phyloP scores from a whole-genome alignment of 2,329 filamentous ascomycete genomes.

The Zarea fungicola region DNA sequence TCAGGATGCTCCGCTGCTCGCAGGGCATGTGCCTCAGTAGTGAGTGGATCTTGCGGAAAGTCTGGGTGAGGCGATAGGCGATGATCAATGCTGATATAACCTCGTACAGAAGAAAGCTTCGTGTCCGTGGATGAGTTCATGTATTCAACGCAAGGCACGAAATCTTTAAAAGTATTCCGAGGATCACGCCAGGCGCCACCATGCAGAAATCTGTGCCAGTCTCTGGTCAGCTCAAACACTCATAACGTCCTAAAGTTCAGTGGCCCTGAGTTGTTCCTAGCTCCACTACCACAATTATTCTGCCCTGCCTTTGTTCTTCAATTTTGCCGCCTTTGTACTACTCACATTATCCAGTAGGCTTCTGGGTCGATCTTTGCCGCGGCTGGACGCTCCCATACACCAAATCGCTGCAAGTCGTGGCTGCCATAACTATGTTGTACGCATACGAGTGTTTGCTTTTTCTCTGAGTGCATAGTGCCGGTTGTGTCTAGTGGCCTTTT shows the following conservation, averaged over 20 bases:
- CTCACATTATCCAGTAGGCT: background rate
- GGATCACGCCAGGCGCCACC: background rate
- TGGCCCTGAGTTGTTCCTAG: too few species aligned
- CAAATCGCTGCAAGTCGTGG: background rate
- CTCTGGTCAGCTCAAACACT: background rate
- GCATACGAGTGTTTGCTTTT: background rate
- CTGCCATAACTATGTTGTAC: background rate
- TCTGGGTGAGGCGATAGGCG: background rate
- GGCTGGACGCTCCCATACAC: background rate
- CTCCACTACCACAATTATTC: too few species aligned
- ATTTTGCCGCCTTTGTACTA: too few species aligned
- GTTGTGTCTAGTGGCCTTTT: too few species aligned
- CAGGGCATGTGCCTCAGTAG: background rate
- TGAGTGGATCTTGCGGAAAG: background rate
- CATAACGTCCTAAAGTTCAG: background rate
- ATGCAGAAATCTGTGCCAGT: conserved; percentile 20
- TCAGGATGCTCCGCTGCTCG: background rate
- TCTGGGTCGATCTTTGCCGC: background rate
- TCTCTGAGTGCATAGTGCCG: too few species aligned
- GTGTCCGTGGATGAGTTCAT: background rate
- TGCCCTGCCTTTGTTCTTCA: too few species aligned
- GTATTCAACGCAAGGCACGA: background rate
- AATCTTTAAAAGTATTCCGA: background rate
- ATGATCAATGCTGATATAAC: background rate
- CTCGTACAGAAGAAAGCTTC: background rate